phyloP scores from a whole-genome alignment of 2,329 filamentous ascomycete species.

The Sclerotiophoma versabilis region DNA sequence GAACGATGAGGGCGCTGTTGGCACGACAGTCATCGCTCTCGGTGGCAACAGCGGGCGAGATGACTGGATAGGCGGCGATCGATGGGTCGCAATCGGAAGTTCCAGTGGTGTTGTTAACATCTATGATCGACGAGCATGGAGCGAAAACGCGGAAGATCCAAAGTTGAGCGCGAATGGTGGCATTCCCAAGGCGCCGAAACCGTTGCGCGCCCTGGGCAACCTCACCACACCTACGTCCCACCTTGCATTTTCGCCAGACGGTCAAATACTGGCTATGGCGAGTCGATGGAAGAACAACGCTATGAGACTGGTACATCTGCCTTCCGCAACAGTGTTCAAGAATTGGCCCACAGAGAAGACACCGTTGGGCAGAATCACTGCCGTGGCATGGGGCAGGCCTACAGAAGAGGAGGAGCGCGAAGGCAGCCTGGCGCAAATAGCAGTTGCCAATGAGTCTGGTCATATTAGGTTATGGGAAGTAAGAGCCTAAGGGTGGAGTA shows the following conservation, averaged over 20 bases:
- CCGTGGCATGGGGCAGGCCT: conserved; percentile 56
- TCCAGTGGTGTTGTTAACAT: conserved; percentile 90
- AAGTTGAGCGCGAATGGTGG: conserved; percentile 47
- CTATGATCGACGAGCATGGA: conserved; percentile 80
- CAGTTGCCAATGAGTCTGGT: conserved; percentile 87
- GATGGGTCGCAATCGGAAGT: conserved; percentile 89
- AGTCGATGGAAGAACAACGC: conserved; percentile 90
- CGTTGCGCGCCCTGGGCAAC: conserved; percentile 78
- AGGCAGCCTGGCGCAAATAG: conserved; percentile 66
- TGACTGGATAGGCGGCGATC: conserved; percentile 72
- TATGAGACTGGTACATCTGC: conserved; percentile 84
- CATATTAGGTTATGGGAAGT: conserved; percentile 88
- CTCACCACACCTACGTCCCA: conserved; percentile 84
- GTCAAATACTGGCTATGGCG: conserved; percentile 86
- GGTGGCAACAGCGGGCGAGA: conserved; percentile 72
- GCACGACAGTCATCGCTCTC: conserved; percentile 80
- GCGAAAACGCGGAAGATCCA: conserved; percentile 37
- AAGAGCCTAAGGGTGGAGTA: conserved; percentile 27
- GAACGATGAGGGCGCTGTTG: conserved; percentile 88
- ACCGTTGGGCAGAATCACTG: conserved; percentile 81
- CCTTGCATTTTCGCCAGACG: conserved; percentile 83
- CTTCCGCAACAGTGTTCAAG: conserved; percentile 89
- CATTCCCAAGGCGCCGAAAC: conserved; percentile 73
- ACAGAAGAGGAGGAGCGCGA: conserved; percentile 65
- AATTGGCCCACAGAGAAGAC: conserved; percentile 97